A percentile compares a stretch with the other conserved stretches of the same genome.
Evolutionary conservation across 306 rosid genomes (phyloP).

Genomic region (barrel medic (Medicago truncatula)): MtrunA17r5.0-ANR NC_053049.1:7612001-7612500

Average conservation of each 20-base stretch:
- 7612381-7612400: conserved; percentile 20
- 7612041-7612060: conserved; percentile 6
- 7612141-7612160: conserved; percentile 44
- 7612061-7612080: conserved; percentile 40
- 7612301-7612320: conserved; percentile 47
- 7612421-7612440: background rate
- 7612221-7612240: conserved; percentile 50
- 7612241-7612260: conserved; percentile 29
- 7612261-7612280: conserved; percentile 44
- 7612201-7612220: conserved; percentile 48
- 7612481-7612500: background rate
- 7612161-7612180: conserved; percentile 37
- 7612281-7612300: conserved; percentile 63
- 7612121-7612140: conserved; percentile 43
- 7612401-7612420: background rate
- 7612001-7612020: background rate
- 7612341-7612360: conserved; percentile 44
- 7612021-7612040: no score
- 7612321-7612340: conserved; percentile 32
- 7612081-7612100: conserved; percentile 32
- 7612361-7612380: conserved; percentile 32
- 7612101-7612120: conserved; percentile 32
- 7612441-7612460: conserved; percentile 33
- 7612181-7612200: conserved; percentile 37
- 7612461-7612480: background rate